Conservation (phyloP, 495 filamentous ascomycete species). For the Articulospora tetracladia region DNA sequence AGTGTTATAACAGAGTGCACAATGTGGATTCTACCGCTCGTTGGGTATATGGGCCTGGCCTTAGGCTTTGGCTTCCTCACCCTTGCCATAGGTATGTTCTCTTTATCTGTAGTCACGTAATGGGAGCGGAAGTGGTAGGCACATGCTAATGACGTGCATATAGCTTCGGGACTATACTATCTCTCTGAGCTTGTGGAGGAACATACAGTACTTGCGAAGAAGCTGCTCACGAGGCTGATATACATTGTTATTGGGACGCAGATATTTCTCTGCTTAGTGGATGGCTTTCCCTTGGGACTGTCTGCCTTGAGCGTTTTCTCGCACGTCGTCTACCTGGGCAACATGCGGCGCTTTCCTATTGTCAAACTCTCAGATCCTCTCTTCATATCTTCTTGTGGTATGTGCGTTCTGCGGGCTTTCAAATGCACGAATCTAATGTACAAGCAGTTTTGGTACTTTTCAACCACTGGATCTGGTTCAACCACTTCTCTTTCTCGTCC, state of each 20-base stretch:
- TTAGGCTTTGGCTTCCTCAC: constrained; percentile 92
- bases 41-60: constrained; percentile 84
- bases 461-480: constrained; percentile 98
- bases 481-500: constrained; percentile 71
- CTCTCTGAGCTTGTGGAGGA: constrained; percentile 97
- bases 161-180: constrained; percentile 96
- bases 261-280: constrained; percentile 68
- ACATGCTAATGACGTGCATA: constrained; percentile 6
- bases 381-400: constrained; percentile 81
- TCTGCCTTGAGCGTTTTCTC: constrained; percentile 73
- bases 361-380: constrained; percentile 87
- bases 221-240: constrained; percentile 77
- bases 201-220: constrained; percentile 84
- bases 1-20: constrained; percentile 16
- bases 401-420: constrained; percentile 6
- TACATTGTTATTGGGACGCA: constrained; percentile 78
- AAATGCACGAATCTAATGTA: neutral
- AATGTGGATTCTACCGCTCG: constrained; percentile 92
- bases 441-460: constrained; percentile 66
- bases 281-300: constrained; percentile 75
- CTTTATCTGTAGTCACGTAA: neutral
- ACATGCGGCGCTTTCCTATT: constrained; percentile 80
- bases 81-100: constrained; percentile 74
- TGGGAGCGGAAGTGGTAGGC: neutral
- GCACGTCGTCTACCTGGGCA: constrained; percentile 85